Evolutionary conservation across 73 alveolate genomes (phyloP).

Genomic region (Paramecium pentaurelia): DNA sequence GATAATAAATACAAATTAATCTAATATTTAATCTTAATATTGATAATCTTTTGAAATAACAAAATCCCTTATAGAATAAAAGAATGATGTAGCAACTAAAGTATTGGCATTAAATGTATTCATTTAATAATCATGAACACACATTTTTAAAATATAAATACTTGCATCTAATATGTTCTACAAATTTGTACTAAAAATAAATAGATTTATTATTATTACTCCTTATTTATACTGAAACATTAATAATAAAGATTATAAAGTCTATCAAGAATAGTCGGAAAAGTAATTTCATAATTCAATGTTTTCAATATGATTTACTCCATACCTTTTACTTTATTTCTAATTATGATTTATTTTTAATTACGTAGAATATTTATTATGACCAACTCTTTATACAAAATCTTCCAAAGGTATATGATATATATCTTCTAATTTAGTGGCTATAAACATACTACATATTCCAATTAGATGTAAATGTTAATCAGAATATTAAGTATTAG

Average conservation of each 20-base stretch:
- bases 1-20: background rate
- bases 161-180: background rate
- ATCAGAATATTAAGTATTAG: slow-evolving; percentile 24
- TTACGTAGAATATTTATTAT: slow-evolving; percentile 46
- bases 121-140: slow-evolving; percentile 39
- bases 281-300: background rate
- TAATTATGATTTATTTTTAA: background rate
- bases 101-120: background rate
- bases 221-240: slow-evolving; percentile 32
- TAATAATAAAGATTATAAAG: background rate
- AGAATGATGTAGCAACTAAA: background rate
- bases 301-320: slow-evolving; percentile 3
- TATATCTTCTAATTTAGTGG: slow-evolving; percentile 84
- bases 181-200: background rate
- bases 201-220: background rate
- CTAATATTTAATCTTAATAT: background rate
- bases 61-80: background rate
- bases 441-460: slow-evolving; percentile 78
- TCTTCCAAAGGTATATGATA: slow-evolving; percentile 59
- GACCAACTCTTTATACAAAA: slow-evolving; percentile 34
- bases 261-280: slow-evolving; percentile 41
- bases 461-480: slow-evolving; percentile 75
- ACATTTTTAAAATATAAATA: slow-evolving; percentile 41
- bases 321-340: background rate
- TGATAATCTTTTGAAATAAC: background rate